These are phyloP conservation scores for Clarireedia hainanense DNA, from an alignment of 2,329 filamentous ascomycete genomes.

Conservation along the genomic window DNA sequence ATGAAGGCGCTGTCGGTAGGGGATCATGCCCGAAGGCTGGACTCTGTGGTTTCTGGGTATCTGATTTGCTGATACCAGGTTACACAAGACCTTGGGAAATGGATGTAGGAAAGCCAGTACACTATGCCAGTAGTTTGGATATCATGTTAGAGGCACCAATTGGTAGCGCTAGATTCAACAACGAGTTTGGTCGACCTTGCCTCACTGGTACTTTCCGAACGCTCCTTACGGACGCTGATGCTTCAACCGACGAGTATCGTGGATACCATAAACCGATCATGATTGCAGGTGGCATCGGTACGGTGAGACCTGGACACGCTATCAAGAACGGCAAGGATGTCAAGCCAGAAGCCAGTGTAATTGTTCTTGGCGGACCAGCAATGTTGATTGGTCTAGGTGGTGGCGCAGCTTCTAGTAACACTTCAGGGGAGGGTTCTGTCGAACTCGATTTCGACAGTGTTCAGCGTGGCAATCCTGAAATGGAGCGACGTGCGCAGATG, in stretches of 20 bases:
- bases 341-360: constrained; percentile 76
- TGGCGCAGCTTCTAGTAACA: constrained; percentile 87
- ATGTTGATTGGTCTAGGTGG: constrained; percentile 97
- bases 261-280: constrained; percentile 99
- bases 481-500: constrained; percentile 92
- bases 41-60: constrained; percentile 88
- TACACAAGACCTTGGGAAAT: constrained; percentile 81
- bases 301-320: constrained; percentile 82
- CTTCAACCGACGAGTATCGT: constrained; percentile 49
- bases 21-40: constrained; percentile 92
- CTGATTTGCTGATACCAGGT: constrained; percentile 83
- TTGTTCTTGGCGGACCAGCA: constrained; percentile 89
- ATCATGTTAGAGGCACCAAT: constrained; percentile 98
- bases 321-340: constrained; percentile 77
- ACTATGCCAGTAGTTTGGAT: constrained; percentile 89
- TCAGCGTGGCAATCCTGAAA: constrained; percentile 93
- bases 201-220: constrained; percentile 89
- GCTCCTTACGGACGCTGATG: constrained; percentile 61
- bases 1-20: constrained; percentile 88
- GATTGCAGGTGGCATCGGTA: constrained; percentile 93
- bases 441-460: constrained; percentile 97
- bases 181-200: constrained; percentile 89
- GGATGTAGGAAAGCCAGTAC: constrained; percentile 79
- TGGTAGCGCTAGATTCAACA: constrained; percentile 92
- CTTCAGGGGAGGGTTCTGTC: constrained; percentile 77